Percentiles rank a stretch among this genome's conserved stretches.
These are phyloP conservation scores for Termitomyces sp. DNA, from an alignment of 768 basidiomycete species.

Conservation along the genomic window DNA sequence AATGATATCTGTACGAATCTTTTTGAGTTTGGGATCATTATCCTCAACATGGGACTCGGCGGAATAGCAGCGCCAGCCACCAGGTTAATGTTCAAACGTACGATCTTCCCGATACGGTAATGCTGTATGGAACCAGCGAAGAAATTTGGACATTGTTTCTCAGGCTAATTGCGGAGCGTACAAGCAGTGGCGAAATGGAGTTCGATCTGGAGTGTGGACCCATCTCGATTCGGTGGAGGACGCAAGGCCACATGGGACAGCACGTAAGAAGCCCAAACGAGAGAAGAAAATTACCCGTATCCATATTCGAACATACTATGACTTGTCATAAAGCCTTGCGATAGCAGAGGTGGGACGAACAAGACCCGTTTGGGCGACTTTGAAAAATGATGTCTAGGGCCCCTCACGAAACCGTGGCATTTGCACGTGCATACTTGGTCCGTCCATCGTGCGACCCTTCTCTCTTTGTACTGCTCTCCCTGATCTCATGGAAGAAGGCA, in stretches of 20 bases:
- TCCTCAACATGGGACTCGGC: constrained; percentile 26
- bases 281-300: not conserved
- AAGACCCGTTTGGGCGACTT: constrained; percentile 16
- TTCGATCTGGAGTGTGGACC: not conserved
- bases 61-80: constrained; percentile 20
- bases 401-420: not conserved
- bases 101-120: constrained; percentile 31
- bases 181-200: not conserved
- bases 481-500: constrained; percentile 68
- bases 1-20: constrained; percentile 22
- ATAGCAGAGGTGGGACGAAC: constrained; percentile 19
- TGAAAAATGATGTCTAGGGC: constrained; percentile 7
- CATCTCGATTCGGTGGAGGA: constrained; percentile 1
- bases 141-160: constrained; percentile 24
- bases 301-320: not conserved
- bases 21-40: constrained; percentile 24
- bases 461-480: constrained; percentile 23
- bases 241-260: constrained; percentile 3
- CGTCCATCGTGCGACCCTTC: constrained; percentile 37
- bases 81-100: constrained; percentile 22
- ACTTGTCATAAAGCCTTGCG: not conserved
- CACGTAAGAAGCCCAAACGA: constrained; percentile 2
- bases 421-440: constrained; percentile 25
- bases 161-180: constrained; percentile 21
- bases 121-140: constrained; percentile 14